Evolutionary conservation across 1,139 yeast species (phyloP).

Genomic region (Chernovozyma aurita): DNA sequence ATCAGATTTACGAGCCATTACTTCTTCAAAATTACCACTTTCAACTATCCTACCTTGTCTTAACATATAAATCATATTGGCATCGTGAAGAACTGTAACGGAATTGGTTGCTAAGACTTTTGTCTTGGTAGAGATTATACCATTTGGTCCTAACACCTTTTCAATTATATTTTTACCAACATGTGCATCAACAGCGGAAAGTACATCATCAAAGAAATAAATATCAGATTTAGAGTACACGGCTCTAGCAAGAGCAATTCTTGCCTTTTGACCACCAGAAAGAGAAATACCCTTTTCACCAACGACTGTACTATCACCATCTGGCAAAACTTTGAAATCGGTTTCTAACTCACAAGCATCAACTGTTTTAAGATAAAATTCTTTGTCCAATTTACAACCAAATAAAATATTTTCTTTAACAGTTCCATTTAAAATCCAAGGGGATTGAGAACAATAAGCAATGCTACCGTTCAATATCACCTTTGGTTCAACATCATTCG

Average conservation of each 20-base stretch:
- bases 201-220: slow-evolving; percentile 22
- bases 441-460: slow-evolving; percentile 26
- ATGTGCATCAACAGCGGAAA: slow-evolving; percentile 26
- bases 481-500: slow-evolving; percentile 6
- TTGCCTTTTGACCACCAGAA: slow-evolving; percentile 32
- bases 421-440: slow-evolving; percentile 28
- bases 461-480: slow-evolving; percentile 17
- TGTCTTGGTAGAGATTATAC: slow-evolving; percentile 24
- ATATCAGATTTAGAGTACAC: slow-evolving; percentile 27
- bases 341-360: slow-evolving; percentile 24
- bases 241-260: slow-evolving; percentile 27
- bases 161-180: slow-evolving; percentile 22
- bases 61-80: slow-evolving; percentile 21
- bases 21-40: slow-evolving; percentile 19
- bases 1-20: slow-evolving; percentile 11
- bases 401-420: slow-evolving; percentile 28
- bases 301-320: slow-evolving; percentile 26
- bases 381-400: slow-evolving; percentile 22
- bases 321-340: slow-evolving; percentile 23
- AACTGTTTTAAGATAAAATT: slow-evolving; percentile 20
- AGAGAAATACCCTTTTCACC: slow-evolving; percentile 31
- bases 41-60: slow-evolving; percentile 19
- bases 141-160: slow-evolving; percentile 18
- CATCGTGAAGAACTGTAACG: slow-evolving; percentile 22
- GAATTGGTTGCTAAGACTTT: slow-evolving; percentile 27